phyloP scores from a whole-genome alignment of 495 filamentous ascomycete genomes.

The Lasiosphaeris hirsuta region DNA sequence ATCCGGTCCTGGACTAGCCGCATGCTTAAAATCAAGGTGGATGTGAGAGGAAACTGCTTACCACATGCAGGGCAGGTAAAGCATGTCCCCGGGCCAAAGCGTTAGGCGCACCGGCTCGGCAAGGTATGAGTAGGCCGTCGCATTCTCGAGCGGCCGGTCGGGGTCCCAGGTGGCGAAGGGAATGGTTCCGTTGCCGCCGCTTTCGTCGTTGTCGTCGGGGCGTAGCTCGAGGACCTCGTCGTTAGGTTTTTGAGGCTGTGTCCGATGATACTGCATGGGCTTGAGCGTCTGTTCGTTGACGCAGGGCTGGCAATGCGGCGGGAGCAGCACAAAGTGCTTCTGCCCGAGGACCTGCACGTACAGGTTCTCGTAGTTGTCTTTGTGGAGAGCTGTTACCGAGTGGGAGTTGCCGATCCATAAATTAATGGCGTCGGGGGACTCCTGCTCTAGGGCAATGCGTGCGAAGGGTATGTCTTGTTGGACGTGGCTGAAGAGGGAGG shows the following conservation, averaged over 20 bases:
- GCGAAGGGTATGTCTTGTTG: conserved; percentile 61
- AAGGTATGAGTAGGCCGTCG: conserved; percentile 53
- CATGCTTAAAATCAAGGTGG: too few species aligned
- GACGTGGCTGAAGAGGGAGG: conserved; percentile 51
- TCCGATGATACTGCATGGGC: conserved; percentile 47
- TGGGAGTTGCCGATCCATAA: conserved; percentile 71
- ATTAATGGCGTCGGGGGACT: conserved; percentile 66
- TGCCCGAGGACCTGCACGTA: conserved; percentile 67
- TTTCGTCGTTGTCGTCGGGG: conserved; percentile 37
- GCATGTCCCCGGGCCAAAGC: conserved; percentile 67
- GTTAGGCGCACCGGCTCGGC: conserved; percentile 57
- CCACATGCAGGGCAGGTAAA: conserved; percentile 78
- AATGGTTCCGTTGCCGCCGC: conserved; percentile 35
- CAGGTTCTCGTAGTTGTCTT: conserved; percentile 78
- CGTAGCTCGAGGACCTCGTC: conserved; percentile 24
- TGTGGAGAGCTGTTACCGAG: conserved; percentile 66
- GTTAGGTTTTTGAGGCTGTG: background rate
- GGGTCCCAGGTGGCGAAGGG: conserved; percentile 73
- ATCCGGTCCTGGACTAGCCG: too few species aligned
- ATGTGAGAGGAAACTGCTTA: conserved; percentile 29
- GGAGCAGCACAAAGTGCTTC: conserved; percentile 69
- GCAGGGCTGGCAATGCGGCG: conserved; percentile 59
- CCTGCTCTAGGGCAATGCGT: conserved; percentile 55
- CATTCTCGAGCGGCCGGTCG: conserved; percentile 45
- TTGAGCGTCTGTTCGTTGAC: conserved; percentile 56